Evolutionary conservation across 2,329 filamentous ascomycete species (phyloP).

Genomic region (Penicillium nordicum): DNA sequence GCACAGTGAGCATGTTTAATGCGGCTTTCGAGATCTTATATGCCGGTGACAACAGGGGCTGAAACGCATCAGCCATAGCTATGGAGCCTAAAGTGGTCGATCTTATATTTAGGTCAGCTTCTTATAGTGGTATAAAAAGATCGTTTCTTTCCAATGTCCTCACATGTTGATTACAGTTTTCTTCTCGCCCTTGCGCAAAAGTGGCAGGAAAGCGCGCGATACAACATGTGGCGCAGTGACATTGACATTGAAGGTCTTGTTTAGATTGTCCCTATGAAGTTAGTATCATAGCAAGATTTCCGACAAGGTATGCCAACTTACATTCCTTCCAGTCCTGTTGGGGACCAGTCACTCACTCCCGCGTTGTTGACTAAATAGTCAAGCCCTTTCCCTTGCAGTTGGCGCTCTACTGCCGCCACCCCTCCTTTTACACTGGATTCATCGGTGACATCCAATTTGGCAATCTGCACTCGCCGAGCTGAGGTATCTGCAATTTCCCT

Average conservation of each 20-base stretch:
- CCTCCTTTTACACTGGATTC: conserved; percentile 35
- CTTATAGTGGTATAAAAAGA: background rate
- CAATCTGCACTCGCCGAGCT: conserved; percentile 33
- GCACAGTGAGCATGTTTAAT: conserved; percentile 48
- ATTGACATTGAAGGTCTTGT: conserved; percentile 42
- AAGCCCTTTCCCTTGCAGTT: conserved; percentile 39
- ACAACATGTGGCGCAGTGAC: conserved; percentile 42
- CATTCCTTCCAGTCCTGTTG: conserved; percentile 24
- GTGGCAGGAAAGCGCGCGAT: conserved; percentile 40
- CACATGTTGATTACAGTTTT: conserved; percentile 49
- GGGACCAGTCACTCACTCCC: conserved; percentile 27
- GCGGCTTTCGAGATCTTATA: conserved; percentile 51
- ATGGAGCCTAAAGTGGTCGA: conserved; percentile 47
- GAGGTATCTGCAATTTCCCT: conserved; percentile 35
- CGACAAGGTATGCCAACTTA: conserved; percentile 4
- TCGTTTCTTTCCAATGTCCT: background rate
- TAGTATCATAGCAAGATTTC: background rate
- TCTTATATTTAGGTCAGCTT: conserved; percentile 21
- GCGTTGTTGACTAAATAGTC: conserved; percentile 51
- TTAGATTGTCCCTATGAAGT: conserved; percentile 35
- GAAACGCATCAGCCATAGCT: conserved; percentile 30
- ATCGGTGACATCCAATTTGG: conserved; percentile 42
- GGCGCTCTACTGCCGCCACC: conserved; percentile 30
- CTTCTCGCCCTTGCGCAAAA: conserved; percentile 36
- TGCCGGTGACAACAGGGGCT: conserved; percentile 26